Evolutionary conservation across 345 rosid species (phyloP), one percentile per base, ranked within the genome.

Genomic region (Murraya koenigii): DNA sequence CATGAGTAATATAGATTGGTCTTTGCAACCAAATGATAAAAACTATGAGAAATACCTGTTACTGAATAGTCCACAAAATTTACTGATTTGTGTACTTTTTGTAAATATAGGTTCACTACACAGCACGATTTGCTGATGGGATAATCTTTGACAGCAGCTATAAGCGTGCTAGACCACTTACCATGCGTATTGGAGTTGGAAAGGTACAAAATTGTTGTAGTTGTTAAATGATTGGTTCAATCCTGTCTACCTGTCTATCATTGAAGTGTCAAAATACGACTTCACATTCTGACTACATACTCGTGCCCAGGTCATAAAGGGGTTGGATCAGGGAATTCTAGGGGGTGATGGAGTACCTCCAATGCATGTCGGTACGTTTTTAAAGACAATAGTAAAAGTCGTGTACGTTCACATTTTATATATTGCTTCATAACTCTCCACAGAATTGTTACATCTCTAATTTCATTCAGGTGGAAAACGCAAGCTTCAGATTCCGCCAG

Each of bases 341-440:
- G 99, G 97, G 55, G 97, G 97, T 6, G 93, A 90, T 74, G 99
- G 96, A 80, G 98, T 95, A 69, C 93, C 97, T 72, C 95, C 99
- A 9, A 92, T 95, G 99, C 85, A 81, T 74, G 88, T 89, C 58
- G 98, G 98, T 92, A 91, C 28, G 87, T 4, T 30, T 77, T 63
- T 35, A 58, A 80, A 77, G 41, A 55, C 3, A 47, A 3, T n/a
- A 65, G 55, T 4, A 41, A 26, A 38, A 38, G 25, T 80, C 64
- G 19, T 11, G 8, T 15, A n/a, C 1, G 68, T 71, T 74, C 15
- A 14, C 26, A 15, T 6, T 61, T n/a, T 62, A 22, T 39, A 56
- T 15, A 52, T 63, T 55, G 26, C 17, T 35, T 65, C 55, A 1
- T 38, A 66, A 58, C 82, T 72, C 20, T 69, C 41, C 52, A 17